Evolutionary conservation across 495 filamentous ascomycete genomes (phyloP), one percentile per base, ranked within the genome.

Genomic region (Xylaria flabelliformis): DNA sequence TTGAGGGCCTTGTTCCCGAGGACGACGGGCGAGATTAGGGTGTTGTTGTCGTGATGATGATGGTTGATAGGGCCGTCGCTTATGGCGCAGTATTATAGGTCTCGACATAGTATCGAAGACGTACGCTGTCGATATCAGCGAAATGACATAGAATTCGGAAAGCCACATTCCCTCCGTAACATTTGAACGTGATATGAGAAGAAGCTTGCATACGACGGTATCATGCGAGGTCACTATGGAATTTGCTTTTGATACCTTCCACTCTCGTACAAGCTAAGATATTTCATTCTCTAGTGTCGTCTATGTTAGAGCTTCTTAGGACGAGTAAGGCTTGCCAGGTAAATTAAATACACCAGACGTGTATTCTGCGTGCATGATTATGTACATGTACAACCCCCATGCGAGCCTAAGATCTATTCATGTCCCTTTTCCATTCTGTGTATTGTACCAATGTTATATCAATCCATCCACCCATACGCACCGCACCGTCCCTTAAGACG

Each of bases 1-100:
- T 80, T 95, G 64, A 86, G 91, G 64, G 86, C 87, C 24, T 69
- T 94, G 48, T 96, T 97, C 83, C 94, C 93, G 0, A 87, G 94
- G 74, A 97, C 94, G 2, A 91, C 90, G 50, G 93, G 89, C 9
- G 94, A 97, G 81, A 95, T 97, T 55, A 85, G 92, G 65, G 94
- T 97, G 6, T 79, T 97, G 74, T 80, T 97, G 58, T 88, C 87
- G 17, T 87, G 50, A 58, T 58, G 26, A 21, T 26, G 19, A 58
- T 19, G 26, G n/a, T 58, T 12, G 12, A 36, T 39, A 36, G 13
- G 13, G 3, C 53, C 13, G 26, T 56, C 8, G 32, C 24, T 32
- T 32, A 56, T 13, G 2, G 53, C 53, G 51, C 15, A 53, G 15
- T 56, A 39, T 39, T n/a, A n/a, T n/a, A n/a, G n/a, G n/a, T n/a